Conservation (phyloP, 805 yeast species). For the Starmerella potacharoeniae region DNA sequence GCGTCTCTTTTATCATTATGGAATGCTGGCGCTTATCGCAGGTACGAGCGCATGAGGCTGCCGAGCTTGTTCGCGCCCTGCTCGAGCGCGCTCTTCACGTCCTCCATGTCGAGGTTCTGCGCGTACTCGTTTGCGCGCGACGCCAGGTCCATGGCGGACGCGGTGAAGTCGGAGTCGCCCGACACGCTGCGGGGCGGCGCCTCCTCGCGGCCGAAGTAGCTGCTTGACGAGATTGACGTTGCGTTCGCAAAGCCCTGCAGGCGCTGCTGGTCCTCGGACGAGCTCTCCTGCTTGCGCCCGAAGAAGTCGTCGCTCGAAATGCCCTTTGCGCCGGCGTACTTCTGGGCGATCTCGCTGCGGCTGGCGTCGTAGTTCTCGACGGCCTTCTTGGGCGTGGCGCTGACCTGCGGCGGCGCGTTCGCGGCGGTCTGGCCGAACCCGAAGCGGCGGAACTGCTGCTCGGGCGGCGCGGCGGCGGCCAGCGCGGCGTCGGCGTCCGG, state of each 20-base stretch:
- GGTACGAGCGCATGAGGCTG: slow-evolving; percentile 73
- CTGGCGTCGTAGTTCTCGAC: slow-evolving; percentile 39
- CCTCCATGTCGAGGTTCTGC: slow-evolving; percentile 82
- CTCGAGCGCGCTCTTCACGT: slow-evolving; percentile 81
- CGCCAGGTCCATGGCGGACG: slow-evolving; percentile 23
- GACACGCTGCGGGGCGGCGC: slow-evolving; percentile 24
- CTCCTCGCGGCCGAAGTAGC: slow-evolving; percentile 80
- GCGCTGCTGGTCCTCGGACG: slow-evolving; percentile 56
- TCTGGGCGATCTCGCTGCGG: slow-evolving; percentile 30
- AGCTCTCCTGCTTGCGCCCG: slow-evolving; percentile 79
- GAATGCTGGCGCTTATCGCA: slow-evolving; percentile 25
- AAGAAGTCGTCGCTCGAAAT: slow-evolving; percentile 92
- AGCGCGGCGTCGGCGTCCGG: slow-evolving; percentile 2
- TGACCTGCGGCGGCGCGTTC: slow-evolving; percentile 18
- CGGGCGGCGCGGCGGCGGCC: slow-evolving; percentile 11
- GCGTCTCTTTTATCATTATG: too few relatives aligned
- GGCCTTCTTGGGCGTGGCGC: slow-evolving; percentile 18
- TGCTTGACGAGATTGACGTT: slow-evolving; percentile 78
- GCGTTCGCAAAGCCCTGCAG: slow-evolving; percentile 76
- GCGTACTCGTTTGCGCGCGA: slow-evolving; percentile 34
- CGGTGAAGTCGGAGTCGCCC: slow-evolving; percentile 26
- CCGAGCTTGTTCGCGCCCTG: slow-evolving; percentile 87
- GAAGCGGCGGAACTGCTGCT: slow-evolving; percentile 19
- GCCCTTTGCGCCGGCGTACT: slow-evolving; percentile 83
- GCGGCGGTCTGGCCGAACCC: slow-evolving; percentile 25